A percentile compares a stretch with the other conserved stretches of the same genome.
Evolutionary conservation across 177 flowering plant genomes (phyloP).

Genomic region (Telopea speciosissima): DNA sequence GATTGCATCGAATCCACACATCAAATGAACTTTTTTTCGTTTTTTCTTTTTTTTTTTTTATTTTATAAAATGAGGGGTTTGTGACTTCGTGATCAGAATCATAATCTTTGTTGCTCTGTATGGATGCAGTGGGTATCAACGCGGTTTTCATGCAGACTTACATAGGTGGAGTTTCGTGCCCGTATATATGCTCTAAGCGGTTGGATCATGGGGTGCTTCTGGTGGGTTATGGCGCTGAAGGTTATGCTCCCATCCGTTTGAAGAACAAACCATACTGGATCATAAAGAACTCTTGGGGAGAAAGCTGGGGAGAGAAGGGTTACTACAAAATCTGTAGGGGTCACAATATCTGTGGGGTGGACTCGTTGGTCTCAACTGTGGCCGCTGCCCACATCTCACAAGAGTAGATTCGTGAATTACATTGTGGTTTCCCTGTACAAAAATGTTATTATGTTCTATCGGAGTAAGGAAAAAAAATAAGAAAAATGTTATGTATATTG

Average conservation of each 20-base stretch:
- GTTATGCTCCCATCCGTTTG: constrained; percentile 56
- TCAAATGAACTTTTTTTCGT: no score
- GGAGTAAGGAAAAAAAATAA: no score
- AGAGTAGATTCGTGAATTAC: neutral
- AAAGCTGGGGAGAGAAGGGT: constrained; percentile 83
- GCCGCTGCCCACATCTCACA: constrained; percentile 31
- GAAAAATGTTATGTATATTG: no score
- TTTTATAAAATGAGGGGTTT: neutral
- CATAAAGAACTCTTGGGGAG: constrained; percentile 94
- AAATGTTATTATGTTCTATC: no score
- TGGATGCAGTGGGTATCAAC: constrained; percentile 81
- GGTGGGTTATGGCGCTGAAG: constrained; percentile 39
- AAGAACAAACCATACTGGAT: constrained; percentile 95
- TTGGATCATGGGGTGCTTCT: constrained; percentile 87
- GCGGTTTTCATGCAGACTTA: constrained; percentile 92
- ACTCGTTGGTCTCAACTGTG: constrained; percentile 90
- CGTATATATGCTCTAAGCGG: constrained; percentile 57
- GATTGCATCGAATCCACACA: neutral
- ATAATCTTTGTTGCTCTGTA: neutral
- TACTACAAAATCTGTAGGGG: constrained; percentile 91
- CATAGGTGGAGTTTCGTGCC: constrained; percentile 82
- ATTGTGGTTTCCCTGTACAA: no score
- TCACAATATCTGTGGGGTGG: constrained; percentile 75
- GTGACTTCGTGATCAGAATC: neutral
- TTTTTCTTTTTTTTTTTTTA: neutral